phyloP scores from a whole-genome alignment of 2,329 filamentous ascomycete species.

The Colletotrichum graminicola region DNA sequence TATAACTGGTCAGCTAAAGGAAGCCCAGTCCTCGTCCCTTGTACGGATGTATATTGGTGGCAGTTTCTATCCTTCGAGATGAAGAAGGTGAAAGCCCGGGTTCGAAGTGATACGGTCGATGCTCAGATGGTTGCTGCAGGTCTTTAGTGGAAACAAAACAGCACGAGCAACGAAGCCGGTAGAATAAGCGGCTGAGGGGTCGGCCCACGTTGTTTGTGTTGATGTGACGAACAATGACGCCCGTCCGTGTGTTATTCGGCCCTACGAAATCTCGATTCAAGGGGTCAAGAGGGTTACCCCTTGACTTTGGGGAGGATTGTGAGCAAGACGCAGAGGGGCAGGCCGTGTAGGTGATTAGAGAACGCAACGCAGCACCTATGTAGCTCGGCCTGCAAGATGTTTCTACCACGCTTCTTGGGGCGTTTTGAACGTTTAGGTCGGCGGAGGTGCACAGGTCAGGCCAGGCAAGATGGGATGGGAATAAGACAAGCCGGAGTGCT shows the following conservation, averaged over 20 bases:
- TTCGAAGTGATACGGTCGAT: neutral
- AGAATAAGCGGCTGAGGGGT: neutral
- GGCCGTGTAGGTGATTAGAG: conserved; percentile 2
- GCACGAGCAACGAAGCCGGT: conserved; percentile 10
- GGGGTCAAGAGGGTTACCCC: neutral
- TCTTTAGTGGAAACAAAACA: conserved; percentile 9
- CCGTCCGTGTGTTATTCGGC: conserved; percentile 35
- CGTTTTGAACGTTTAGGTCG: conserved; percentile 23
- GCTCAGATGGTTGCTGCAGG: conserved; percentile 5
- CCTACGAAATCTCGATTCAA: conserved; percentile 6
- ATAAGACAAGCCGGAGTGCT: conserved; percentile 21
- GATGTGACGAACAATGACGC: conserved; percentile 17
- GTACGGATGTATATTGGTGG: neutral
- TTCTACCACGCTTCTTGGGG: neutral
- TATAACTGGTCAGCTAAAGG: neutral
- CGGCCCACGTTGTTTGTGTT: conserved; percentile 18
- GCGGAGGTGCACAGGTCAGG: conserved; percentile 14
- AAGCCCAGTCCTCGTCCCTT: neutral
- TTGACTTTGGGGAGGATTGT: neutral
- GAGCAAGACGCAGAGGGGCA: neutral
- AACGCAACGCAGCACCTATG: neutral
- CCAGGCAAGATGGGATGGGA: conserved; percentile 32
- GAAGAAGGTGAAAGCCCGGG: neutral
- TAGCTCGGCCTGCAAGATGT: neutral
- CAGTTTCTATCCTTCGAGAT: neutral